phyloP scores from a whole-genome alignment of 176 grass and related monocot species.

The Triticum timopheevii region DNA sequence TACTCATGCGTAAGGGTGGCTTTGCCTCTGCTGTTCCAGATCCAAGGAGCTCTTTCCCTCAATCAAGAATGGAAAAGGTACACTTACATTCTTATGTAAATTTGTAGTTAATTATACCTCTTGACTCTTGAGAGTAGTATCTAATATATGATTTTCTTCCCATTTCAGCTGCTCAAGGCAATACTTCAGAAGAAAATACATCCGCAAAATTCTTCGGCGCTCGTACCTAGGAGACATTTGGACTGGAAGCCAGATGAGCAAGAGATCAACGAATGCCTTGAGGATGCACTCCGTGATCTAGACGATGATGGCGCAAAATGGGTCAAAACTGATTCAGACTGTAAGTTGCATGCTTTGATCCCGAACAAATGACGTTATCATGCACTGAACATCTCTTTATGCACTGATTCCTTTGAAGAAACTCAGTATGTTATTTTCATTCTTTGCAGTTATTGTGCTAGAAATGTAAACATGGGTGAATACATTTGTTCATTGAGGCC shows the following conservation, averaged over 20 bases:
- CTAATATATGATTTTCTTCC: slow-evolving; percentile 19
- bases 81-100: background rate
- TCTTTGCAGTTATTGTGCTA: slow-evolving; percentile 69
- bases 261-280: slow-evolving; percentile 29
- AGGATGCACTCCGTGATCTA: slow-evolving; percentile 43
- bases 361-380: background rate
- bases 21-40: slow-evolving; percentile 46
- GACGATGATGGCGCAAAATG: slow-evolving; percentile 63
- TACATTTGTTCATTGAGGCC: slow-evolving; percentile 34
- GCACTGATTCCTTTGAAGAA: background rate
- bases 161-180: slow-evolving; percentile 58
- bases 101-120: background rate
- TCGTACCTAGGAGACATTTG: slow-evolving; percentile 39
- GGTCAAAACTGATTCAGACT: slow-evolving; percentile 95
- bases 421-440: slow-evolving; percentile 19
- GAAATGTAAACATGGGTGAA: slow-evolving; percentile 63
- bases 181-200: slow-evolving; percentile 86
- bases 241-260: slow-evolving; percentile 50
- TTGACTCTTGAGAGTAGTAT: background rate
- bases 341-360: slow-evolving; percentile 44
- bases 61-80: slow-evolving; percentile 92
- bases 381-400: slow-evolving; percentile 16
- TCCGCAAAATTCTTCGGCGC: slow-evolving; percentile 48
- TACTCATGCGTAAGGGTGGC: slow-evolving; percentile 56
- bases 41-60: slow-evolving; percentile 55